These are phyloP conservation scores for Lactarius sp. DNA, from an alignment of 768 basidiomycete species.

Conservation along the genomic window DNA sequence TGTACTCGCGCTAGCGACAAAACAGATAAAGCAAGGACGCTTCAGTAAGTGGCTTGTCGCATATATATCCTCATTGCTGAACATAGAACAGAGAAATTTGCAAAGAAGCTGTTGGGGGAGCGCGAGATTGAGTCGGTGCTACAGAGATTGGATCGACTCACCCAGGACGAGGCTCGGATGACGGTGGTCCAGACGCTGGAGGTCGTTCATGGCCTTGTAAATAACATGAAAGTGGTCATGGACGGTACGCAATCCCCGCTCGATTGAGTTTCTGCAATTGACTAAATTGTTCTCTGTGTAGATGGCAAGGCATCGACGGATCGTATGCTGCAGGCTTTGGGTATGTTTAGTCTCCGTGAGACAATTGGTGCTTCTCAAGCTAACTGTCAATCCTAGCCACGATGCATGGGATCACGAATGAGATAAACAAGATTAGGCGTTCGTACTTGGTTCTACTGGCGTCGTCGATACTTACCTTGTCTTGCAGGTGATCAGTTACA, in stretches of 20 bases:
- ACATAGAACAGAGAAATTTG: too few species aligned
- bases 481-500: not conserved
- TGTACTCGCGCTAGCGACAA: not conserved
- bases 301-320: not conserved
- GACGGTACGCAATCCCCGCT: too few species aligned
- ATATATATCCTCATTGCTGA: constrained; percentile 16
- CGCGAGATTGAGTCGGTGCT: too few species aligned
- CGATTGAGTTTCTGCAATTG: not conserved
- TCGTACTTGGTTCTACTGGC: not conserved
- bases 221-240: too few species aligned
- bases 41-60: too few species aligned
- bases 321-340: not conserved
- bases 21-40: not conserved
- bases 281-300: not conserved
- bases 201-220: too few species aligned
- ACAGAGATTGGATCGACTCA: too few species aligned
- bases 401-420: too few species aligned
- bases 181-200: too few species aligned
- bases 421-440: not conserved
- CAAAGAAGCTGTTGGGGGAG: too few species aligned
- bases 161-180: too few species aligned
- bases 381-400: too few species aligned
- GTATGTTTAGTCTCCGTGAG: not conserved
- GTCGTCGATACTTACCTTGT: not conserved
- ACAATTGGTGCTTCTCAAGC: not conserved